phyloP scores from a whole-genome alignment of 2,329 filamentous ascomycete genomes.

The Aspergillus sp. region DNA sequence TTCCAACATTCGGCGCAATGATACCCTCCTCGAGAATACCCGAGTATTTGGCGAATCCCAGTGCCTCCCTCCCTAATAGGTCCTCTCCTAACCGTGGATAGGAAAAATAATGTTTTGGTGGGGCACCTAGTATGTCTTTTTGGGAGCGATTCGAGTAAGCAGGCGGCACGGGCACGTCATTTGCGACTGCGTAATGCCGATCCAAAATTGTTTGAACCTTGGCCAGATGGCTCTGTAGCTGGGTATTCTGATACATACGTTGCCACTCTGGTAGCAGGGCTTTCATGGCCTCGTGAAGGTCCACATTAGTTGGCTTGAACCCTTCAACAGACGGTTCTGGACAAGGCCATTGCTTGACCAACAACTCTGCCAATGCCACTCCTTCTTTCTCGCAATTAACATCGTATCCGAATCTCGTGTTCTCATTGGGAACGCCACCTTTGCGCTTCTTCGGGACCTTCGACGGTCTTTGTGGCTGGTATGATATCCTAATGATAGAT shows the following conservation, averaged over 20 bases:
- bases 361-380: constrained; percentile 38
- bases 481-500: neutral
- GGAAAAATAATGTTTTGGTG: neutral
- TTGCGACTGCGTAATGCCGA: constrained; percentile 16
- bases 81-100: neutral
- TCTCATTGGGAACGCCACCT: constrained; percentile 18
- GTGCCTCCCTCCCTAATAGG: neutral
- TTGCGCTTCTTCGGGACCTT: constrained; percentile 16
- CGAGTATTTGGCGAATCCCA: too few species aligned
- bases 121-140: neutral
- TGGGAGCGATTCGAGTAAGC: neutral
- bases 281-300: constrained; percentile 25
- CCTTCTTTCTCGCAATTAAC: constrained; percentile 35
- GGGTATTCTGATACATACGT: constrained; percentile 49
- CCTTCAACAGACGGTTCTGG: constrained; percentile 29
- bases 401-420: constrained; percentile 24
- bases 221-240: constrained; percentile 47
- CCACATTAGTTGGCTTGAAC: constrained; percentile 33
- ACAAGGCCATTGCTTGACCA: constrained; percentile 51
- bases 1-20: neutral
- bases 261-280: constrained; percentile 49
- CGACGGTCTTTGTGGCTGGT: neutral
- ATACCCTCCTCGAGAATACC: neutral
- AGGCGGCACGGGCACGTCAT: neutral
- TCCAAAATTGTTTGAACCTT: constrained; percentile 46